Evolutionary conservation across 768 basidiomycete genomes (phyloP), one percentile per base, ranked within the genome.

Genomic region (Candolleomyces eurysporus): DNA sequence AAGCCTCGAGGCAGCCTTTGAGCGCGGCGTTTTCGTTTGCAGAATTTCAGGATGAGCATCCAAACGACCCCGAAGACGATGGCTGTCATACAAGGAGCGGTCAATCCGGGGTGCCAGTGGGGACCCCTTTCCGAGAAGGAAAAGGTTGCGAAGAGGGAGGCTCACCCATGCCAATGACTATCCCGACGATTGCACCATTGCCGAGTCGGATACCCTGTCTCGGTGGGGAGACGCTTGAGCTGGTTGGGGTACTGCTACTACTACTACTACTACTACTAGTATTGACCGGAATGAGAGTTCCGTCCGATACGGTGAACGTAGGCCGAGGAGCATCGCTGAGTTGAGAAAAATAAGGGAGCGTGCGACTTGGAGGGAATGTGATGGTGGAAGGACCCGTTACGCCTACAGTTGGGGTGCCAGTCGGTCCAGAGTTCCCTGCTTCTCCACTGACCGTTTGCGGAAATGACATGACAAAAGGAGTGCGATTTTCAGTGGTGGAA

Each of bases 1-100:
- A 67, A 64, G 1, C 67, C 64, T 45, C 64, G 61, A 16, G 68
- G 68, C 45, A 63, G 63, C 43, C 67, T 69, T 13, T 59, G 63
- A 16, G 68, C 62, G 17, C 64, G 65, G 39, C 69, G 68, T 43
- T 58, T 52, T 39, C 69, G 63, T 17, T 61, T 67, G 32, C 63
- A 58, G 39, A 61, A 65, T 19, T 61, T 64, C 21, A 65, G 49
- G 43, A 71, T 40, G 30, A 68, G 40, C 60, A 71, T 70, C 11
- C 65, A 39, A 4, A 64, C 26, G 30, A 71, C 50, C 10, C 63
- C 66, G 26, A 61, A 14, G 46, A 69, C 58, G 39, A 71, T 59
- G n/a, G 68, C 72, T 70, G 51, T 1, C 36, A 36, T 8, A 5
- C 36, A 52, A 31, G 61, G 32, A 36, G 19, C 49, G 56, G 36